Conservation (phyloP, 2,329 filamentous ascomycete species). For the Alternaria triticina region DNA sequence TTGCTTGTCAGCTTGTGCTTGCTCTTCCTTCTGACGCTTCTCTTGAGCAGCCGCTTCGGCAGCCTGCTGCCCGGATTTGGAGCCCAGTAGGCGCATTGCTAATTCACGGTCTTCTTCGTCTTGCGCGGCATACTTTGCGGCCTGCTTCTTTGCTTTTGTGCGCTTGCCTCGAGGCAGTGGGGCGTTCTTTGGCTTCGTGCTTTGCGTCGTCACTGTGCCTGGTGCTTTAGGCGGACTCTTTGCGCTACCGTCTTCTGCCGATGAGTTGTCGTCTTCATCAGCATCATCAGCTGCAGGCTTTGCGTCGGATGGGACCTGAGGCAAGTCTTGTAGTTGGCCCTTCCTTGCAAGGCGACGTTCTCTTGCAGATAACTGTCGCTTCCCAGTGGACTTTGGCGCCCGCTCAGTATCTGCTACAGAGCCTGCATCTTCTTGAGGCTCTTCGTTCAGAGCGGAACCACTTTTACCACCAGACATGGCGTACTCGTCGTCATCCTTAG, state of each 20-base stretch:
- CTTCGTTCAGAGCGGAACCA: conserved; percentile 6
- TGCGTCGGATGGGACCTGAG: conserved; percentile 19
- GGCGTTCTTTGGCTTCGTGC: conserved; percentile 35
- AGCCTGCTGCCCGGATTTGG: conserved; percentile 70
- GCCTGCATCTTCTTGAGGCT: conserved; percentile 35
- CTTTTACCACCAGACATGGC: conserved; percentile 20
- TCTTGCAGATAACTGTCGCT: conserved; percentile 48
- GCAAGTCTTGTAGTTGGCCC: conserved; percentile 32
- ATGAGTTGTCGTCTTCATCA: conserved; percentile 44
- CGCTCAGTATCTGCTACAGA: conserved; percentile 38
- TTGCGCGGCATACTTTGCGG: conserved; percentile 89
- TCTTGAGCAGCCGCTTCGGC: conserved; percentile 67
- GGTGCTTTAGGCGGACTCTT: conserved; percentile 24
- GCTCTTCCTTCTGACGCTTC: conserved; percentile 73
- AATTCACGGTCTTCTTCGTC: conserved; percentile 90
- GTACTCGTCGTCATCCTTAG: conserved; percentile 5
- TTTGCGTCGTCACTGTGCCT: conserved; percentile 37
- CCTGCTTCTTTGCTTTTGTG: conserved; percentile 84
- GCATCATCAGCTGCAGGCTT: conserved; percentile 12
- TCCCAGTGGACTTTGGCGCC: conserved; percentile 27
- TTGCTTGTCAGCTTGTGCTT: conserved; percentile 72
- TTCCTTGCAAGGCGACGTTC: conserved; percentile 49
- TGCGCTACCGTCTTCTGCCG: conserved; percentile 20
- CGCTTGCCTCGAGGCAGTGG: conserved; percentile 71
- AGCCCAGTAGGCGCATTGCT: conserved; percentile 86